A percentile compares a stretch with the other conserved stretches of the same genome.
Evolutionary conservation across 352 stramenopile species (phyloP).

Genomic region (Globisporangium mamillatum): DNA sequence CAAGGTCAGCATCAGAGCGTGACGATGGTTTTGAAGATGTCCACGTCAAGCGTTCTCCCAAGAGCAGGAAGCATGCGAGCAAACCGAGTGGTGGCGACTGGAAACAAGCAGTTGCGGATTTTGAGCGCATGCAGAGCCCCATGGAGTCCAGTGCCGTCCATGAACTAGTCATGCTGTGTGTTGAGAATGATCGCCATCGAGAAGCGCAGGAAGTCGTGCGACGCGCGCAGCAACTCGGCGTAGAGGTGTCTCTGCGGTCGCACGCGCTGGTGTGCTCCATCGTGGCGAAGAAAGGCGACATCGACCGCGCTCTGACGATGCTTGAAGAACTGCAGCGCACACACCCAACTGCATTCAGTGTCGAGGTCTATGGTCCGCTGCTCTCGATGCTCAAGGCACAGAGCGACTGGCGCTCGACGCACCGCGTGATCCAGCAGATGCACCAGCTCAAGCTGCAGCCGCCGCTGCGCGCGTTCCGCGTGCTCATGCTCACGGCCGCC

Average conservation of each 20-base stretch:
- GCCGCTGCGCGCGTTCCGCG: conserved; percentile 49
- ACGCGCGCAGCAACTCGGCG: conserved; percentile 34
- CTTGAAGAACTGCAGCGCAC: conserved; percentile 28
- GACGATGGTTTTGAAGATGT: not conserved
- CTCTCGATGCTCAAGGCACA: conserved; percentile 53
- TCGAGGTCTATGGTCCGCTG: conserved; percentile 45
- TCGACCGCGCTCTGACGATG: conserved; percentile 40
- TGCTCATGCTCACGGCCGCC: conserved; percentile 55
- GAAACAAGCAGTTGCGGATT: conserved; percentile 41
- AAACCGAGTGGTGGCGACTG: conserved; percentile 26
- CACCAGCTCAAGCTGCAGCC: conserved; percentile 44
- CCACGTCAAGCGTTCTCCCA: not conserved
- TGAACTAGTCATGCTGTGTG: conserved; percentile 38
- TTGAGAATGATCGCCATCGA: conserved; percentile 37
- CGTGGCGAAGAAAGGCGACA: conserved; percentile 45
- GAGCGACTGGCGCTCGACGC: conserved; percentile 58
- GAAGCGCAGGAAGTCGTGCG: conserved; percentile 52
- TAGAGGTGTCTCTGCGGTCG: conserved; percentile 29
- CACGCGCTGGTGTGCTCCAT: conserved; percentile 48
- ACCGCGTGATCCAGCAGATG: conserved; percentile 63
- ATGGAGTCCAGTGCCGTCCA: conserved; percentile 24
- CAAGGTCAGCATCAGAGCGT: not conserved
- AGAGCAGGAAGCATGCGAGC: not conserved
- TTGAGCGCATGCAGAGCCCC: conserved; percentile 32
- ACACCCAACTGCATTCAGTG: conserved; percentile 22